Conservation (phyloP, 352 stramenopile genomes). For the Pythium diclinum region DNA sequence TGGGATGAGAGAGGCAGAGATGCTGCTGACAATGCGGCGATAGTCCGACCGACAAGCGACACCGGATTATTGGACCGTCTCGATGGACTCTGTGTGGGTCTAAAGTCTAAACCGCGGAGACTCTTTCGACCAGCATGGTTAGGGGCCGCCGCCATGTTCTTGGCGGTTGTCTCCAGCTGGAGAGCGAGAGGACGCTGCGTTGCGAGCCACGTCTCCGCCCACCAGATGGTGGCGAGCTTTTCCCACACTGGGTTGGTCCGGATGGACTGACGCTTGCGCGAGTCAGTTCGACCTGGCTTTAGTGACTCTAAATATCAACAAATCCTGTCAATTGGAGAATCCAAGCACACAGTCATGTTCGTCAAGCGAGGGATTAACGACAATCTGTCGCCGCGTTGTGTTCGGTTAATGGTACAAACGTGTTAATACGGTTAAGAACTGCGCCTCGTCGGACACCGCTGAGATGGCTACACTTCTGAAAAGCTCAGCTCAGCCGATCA, state of each 20-base stretch:
- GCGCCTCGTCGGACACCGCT: neutral
- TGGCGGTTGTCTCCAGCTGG: neutral
- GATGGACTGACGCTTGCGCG: neutral
- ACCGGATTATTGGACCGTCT: neutral
- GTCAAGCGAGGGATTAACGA: slow-evolving; percentile 3
- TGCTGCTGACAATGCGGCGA: neutral
- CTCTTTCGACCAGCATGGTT: neutral
- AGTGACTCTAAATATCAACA: neutral
- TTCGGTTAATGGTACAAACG: slow-evolving; percentile 16
- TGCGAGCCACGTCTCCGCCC: slow-evolving; percentile 1
- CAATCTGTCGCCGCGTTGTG: neutral
- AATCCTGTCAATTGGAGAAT: too few species aligned
- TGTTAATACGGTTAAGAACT: neutral
- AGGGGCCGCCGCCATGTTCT: neutral
- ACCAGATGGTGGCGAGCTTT: slow-evolving; percentile 4
- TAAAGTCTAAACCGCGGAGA: neutral
- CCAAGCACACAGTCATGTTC: neutral
- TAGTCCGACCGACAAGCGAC: neutral
- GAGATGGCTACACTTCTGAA: slow-evolving; percentile 15
- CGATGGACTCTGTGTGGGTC: neutral
- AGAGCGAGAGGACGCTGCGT: neutral
- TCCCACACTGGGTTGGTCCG: neutral
- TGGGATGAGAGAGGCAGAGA: neutral
- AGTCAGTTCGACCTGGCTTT: slow-evolving; percentile 17
- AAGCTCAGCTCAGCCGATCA: slow-evolving; percentile 18